phyloP scores from a whole-genome alignment of 169 alveolate genomes.

The Cryptosporidium viatorum region DNA sequence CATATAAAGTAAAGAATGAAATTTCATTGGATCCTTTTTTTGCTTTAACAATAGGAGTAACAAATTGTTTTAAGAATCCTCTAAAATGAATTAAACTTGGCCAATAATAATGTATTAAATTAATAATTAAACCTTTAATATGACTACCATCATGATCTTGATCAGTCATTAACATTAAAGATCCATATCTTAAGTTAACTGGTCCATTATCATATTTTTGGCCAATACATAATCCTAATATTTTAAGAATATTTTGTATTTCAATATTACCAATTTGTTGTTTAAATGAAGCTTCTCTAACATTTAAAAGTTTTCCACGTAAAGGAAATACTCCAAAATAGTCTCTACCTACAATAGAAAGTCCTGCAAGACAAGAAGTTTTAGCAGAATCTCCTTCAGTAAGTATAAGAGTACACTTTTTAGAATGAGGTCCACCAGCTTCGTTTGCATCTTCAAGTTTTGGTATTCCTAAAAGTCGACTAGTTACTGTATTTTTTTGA shows the following conservation, averaged over 20 bases:
- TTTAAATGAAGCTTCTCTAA: constrained; percentile 97
- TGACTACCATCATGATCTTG: constrained; percentile 99
- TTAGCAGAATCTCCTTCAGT: constrained; percentile 99
- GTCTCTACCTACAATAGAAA: constrained; percentile 98
- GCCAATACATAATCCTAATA: constrained; percentile 92
- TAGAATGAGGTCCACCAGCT: constrained; percentile 96
- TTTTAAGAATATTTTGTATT: constrained; percentile 95
- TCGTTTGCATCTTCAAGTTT: constrained; percentile 99
- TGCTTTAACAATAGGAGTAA: constrained; percentile 97
- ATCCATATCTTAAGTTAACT: constrained; percentile 96
- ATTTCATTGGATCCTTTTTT: constrained; percentile 90
- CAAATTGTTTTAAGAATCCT: constrained; percentile 97
- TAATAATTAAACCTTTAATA: constrained; percentile 98
- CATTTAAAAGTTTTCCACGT: constrained; percentile 98
- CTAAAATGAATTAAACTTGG: constrained; percentile 94
- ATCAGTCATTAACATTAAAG: constrained; percentile 99
- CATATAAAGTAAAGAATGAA: constrained; percentile 97
- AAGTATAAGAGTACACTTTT: constrained; percentile 96
- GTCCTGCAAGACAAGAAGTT: constrained; percentile 98
- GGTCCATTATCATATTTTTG: constrained; percentile 89
- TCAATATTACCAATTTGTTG: constrained; percentile 96
- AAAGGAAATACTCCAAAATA: constrained; percentile 99
- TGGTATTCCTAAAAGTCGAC: constrained; percentile 92
- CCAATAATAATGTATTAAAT: constrained; percentile 98
- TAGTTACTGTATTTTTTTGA: constrained; percentile 80